These are phyloP conservation scores for Lodderomyces parapsilosis DNA, from an alignment of 1,139 yeast species.

Conservation along the genomic window DNA sequence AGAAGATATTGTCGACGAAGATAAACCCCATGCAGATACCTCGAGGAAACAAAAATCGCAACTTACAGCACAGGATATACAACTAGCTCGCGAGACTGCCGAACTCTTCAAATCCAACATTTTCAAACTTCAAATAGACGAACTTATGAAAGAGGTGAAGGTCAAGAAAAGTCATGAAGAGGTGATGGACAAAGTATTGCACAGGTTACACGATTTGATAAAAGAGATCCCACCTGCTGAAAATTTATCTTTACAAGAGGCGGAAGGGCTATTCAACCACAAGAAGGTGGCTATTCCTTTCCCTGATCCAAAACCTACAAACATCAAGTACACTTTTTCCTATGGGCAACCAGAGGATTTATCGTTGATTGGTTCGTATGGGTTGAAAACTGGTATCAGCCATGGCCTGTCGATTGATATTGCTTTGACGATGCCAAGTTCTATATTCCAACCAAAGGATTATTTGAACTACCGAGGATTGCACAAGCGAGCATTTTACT, in stretches of 20 bases:
- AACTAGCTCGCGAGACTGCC: constrained; percentile 89
- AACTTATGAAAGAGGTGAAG: constrained; percentile 73
- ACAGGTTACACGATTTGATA: constrained; percentile 69
- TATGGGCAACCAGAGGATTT: constrained; percentile 74
- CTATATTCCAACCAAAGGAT: constrained; percentile 80
- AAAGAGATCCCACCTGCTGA: constrained; percentile 58
- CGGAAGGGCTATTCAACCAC: constrained; percentile 46
- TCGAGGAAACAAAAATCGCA: constrained; percentile 34
- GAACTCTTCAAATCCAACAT: constrained; percentile 92
- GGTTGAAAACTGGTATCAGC: constrained; percentile 72
- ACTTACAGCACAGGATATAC: constrained; percentile 80
- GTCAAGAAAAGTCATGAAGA: constrained; percentile 67
- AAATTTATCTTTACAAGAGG: constrained; percentile 52
- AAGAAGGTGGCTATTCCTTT: constrained; percentile 69
- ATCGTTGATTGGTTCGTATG: constrained; percentile 85
- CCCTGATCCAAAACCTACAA: constrained; percentile 82
- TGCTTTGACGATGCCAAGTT: constrained; percentile 75
- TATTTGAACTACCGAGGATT: constrained; percentile 85
- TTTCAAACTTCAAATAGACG: constrained; percentile 92
- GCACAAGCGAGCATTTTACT: constrained; percentile 84
- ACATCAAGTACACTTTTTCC: constrained; percentile 67
- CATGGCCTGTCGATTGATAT: constrained; percentile 70
- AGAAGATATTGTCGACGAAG: constrained; percentile 16
- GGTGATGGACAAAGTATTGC: constrained; percentile 73
- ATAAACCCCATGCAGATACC: constrained; percentile 14